Percentiles rank a stretch among this genome's conserved stretches.
phyloP scores from a whole-genome alignment of 495 filamentous ascomycete genomes.

The Trichoderma virens region DNA sequence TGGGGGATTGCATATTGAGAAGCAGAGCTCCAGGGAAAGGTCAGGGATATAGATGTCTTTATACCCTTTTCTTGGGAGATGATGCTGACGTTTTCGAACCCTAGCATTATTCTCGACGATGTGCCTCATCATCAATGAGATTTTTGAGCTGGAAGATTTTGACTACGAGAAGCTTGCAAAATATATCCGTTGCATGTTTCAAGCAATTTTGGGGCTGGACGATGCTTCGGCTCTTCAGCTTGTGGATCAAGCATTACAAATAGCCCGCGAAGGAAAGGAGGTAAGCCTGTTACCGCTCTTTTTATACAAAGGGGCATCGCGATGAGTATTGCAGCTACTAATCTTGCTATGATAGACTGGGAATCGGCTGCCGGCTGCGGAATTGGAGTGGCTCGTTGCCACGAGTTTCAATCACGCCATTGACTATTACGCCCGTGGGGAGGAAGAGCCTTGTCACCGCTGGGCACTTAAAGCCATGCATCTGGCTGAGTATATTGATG shows the following conservation, averaged over 20 bases:
- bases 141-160: slow-evolving; percentile 45
- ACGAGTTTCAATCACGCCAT: slow-evolving; percentile 69
- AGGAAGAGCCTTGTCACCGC: slow-evolving; percentile 47
- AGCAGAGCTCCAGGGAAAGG: slow-evolving; percentile 44
- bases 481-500: slow-evolving; percentile 48
- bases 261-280: slow-evolving; percentile 35
- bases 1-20: slow-evolving; percentile 55
- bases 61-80: background rate
- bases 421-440: slow-evolving; percentile 54
- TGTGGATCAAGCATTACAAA: slow-evolving; percentile 47
- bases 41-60: slow-evolving; percentile 12
- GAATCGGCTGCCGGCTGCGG: slow-evolving; percentile 54
- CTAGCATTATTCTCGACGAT: slow-evolving; percentile 41
- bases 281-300: slow-evolving; percentile 20
- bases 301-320: background rate
- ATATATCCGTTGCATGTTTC: slow-evolving; percentile 67
- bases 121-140: slow-evolving; percentile 55
- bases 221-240: slow-evolving; percentile 41
- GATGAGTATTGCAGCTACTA: background rate
- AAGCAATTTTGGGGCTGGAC: slow-evolving; percentile 46
- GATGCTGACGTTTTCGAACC: slow-evolving; percentile 8
- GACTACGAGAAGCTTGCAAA: slow-evolving; percentile 52
- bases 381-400: slow-evolving; percentile 71
- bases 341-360: slow-evolving; percentile 22
- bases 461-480: slow-evolving; percentile 63